Percentiles rank a stretch among this genome's conserved stretches.
Conservation (phyloP, 2,329 filamentous ascomycete species). For the Fusarium cyanostomum region DNA sequence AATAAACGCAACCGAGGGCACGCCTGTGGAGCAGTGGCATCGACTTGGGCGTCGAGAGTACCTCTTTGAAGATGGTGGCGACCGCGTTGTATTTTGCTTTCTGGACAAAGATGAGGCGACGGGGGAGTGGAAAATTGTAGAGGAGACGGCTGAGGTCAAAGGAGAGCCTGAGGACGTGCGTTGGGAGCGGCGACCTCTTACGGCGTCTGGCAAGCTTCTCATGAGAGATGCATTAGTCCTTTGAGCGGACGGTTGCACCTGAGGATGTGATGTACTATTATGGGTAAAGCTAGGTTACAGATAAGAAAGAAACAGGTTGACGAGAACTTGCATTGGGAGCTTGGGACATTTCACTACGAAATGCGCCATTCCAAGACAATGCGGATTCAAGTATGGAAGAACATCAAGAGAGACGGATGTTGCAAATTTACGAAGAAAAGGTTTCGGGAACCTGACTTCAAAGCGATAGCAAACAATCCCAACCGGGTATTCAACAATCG, state of each 20-base stretch:
- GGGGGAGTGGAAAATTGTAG: constrained; percentile 13
- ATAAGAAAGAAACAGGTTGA: too few relatives aligned
- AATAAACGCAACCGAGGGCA: constrained; percentile 40
- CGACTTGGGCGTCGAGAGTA: constrained; percentile 46
- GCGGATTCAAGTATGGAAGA: too few relatives aligned
- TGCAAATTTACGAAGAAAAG: too few relatives aligned
- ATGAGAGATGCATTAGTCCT: constrained; percentile 18
- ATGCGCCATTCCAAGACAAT: too few relatives aligned
- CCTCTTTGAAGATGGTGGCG: constrained; percentile 46
- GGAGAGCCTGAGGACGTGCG: not conserved
- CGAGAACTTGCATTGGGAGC: too few relatives aligned
- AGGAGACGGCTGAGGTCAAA: constrained; percentile 4
- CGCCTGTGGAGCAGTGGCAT: constrained; percentile 40
- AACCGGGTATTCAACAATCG: not conserved
- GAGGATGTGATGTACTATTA: not conserved
- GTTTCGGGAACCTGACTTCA: too few relatives aligned
- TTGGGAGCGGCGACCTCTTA: constrained; percentile 31
- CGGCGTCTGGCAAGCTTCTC: constrained; percentile 25
- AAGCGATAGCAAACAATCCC: too few relatives aligned
- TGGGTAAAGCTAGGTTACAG: not conserved
- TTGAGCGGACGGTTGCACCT: constrained; percentile 5
- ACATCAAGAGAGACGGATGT: too few relatives aligned
- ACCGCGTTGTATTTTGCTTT: constrained; percentile 43
- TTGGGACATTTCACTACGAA: too few relatives aligned
- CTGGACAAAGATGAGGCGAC: constrained; percentile 30